These are phyloP conservation scores for Paralagenidium karlingii DNA, from an alignment of 352 stramenopile species.

Conservation along the genomic window DNA sequence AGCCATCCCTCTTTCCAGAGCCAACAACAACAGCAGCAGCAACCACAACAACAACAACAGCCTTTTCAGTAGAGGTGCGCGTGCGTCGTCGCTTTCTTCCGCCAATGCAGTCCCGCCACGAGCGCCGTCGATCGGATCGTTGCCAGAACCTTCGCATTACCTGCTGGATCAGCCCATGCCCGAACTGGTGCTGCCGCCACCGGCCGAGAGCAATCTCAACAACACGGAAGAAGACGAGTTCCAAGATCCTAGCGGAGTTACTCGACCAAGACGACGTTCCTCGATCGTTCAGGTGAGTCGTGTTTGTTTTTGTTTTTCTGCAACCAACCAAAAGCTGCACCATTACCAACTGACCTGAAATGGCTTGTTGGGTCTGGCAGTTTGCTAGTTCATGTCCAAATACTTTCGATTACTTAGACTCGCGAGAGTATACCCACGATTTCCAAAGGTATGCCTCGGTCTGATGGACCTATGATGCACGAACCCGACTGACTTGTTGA, in stretches of 20 bases:
- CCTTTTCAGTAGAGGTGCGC: too few relatives aligned
- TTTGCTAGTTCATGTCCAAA: constrained; percentile 65
- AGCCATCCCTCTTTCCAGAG: too few relatives aligned
- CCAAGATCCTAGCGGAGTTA: constrained; percentile 14
- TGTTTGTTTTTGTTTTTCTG: constrained; percentile 1
- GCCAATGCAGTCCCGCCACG: constrained; percentile 25
- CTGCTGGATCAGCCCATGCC: constrained; percentile 30
- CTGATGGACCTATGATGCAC: too few relatives aligned
- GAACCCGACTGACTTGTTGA: too few relatives aligned
- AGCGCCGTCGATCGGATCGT: constrained; percentile 40
- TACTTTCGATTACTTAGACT: too few relatives aligned
- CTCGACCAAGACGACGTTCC: constrained; percentile 23
- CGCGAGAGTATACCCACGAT: too few relatives aligned
- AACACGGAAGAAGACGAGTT: too few relatives aligned
- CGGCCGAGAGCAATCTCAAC: constrained; percentile 12
- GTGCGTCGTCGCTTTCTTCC: constrained; percentile 6
- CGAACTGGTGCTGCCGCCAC: constrained; percentile 38
- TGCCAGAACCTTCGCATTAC: constrained; percentile 48
- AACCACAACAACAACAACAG: too few relatives aligned
- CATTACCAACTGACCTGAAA: too few relatives aligned
- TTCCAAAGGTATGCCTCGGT: too few relatives aligned
- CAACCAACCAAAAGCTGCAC: too few relatives aligned
- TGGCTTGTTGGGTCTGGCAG: constrained; percentile 10
- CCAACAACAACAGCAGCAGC: too few relatives aligned
- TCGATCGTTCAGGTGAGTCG: background rate